A percentile compares a stretch with the other conserved stretches of the same genome.
Conservation (phyloP, 495 filamentous ascomycete genomes). For the Talaromyces proteolyticus region DNA sequence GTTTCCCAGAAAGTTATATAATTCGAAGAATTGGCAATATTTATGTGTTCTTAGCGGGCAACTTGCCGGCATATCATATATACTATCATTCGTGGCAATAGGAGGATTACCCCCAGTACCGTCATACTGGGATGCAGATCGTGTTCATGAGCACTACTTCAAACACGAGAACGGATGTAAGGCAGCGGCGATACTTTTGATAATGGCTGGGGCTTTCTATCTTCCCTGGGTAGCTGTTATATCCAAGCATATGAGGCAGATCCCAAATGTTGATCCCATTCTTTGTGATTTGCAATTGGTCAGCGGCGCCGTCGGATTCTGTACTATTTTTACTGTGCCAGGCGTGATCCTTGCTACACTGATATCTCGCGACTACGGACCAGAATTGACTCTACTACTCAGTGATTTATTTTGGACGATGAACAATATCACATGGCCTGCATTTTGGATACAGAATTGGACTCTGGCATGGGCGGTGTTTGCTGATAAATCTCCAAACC, state of each 20-base stretch:
- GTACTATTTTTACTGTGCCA: background rate
- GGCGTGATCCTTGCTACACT: background rate
- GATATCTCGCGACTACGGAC: slow-evolving; percentile 4
- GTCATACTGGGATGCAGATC: background rate
- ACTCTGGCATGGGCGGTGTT: slow-evolving; percentile 3
- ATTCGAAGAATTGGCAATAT: background rate
- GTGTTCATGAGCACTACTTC: background rate
- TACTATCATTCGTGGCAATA: background rate
- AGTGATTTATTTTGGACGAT: slow-evolving; percentile 2
- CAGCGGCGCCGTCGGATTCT: background rate
- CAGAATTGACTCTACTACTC: slow-evolving; percentile 1
- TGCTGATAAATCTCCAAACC: background rate
- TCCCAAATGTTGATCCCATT: background rate
- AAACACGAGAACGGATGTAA: background rate
- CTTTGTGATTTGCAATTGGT: slow-evolving; percentile 2
- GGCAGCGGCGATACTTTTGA: background rate
- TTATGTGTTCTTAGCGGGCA: background rate
- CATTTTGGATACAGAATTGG: slow-evolving; percentile 2
- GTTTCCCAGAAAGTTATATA: background rate
- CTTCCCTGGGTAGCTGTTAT: background rate
- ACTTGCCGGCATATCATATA: background rate
- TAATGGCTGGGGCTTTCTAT: background rate
- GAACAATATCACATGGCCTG: background rate
- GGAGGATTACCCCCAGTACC: background rate
- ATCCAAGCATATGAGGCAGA: background rate